Conservation (phyloP, 495 filamentous ascomycete species). For the Penicillium simplicissimum region DNA sequence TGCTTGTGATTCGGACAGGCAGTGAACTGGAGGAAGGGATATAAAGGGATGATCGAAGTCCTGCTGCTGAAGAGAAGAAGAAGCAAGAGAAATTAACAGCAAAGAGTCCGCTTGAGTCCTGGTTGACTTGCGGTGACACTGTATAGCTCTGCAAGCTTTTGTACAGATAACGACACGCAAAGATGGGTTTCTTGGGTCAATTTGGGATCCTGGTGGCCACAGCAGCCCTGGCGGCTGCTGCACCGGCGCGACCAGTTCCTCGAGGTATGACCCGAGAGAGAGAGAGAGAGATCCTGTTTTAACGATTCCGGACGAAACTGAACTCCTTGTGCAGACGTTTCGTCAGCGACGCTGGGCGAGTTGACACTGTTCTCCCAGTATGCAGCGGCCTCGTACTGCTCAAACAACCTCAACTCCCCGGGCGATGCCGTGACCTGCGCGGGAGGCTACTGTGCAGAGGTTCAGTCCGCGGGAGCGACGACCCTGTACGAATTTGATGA, state of each 20-base stretch:
- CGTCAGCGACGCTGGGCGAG: conserved; percentile 31
- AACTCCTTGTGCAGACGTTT: conserved; percentile 15
- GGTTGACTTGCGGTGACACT: background rate
- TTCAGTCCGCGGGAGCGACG: conserved; percentile 55
- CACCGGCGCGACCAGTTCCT: conserved; percentile 25
- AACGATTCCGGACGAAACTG: background rate
- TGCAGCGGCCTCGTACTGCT: conserved; percentile 69
- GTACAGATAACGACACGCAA: background rate
- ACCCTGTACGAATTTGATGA: conserved; percentile 60
- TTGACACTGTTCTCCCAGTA: conserved; percentile 70
- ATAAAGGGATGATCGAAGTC: background rate
- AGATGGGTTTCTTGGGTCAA: conserved; percentile 14
- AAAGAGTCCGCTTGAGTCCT: background rate
- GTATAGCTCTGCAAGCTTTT: background rate
- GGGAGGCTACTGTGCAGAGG: conserved; percentile 58
- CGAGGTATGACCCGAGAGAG: too few species aligned
- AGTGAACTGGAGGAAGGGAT: background rate
- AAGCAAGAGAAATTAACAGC: background rate
- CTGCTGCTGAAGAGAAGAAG: background rate
- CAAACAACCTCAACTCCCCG: conserved; percentile 47
- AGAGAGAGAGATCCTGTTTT: background rate
- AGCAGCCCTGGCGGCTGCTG: conserved; percentile 27
- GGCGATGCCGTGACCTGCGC: conserved; percentile 57
- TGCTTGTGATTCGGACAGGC: background rate
- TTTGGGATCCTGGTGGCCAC: conserved; percentile 19